Conservation (phyloP, 331 rosid species). For the Telfairia occidentalis region DNA sequence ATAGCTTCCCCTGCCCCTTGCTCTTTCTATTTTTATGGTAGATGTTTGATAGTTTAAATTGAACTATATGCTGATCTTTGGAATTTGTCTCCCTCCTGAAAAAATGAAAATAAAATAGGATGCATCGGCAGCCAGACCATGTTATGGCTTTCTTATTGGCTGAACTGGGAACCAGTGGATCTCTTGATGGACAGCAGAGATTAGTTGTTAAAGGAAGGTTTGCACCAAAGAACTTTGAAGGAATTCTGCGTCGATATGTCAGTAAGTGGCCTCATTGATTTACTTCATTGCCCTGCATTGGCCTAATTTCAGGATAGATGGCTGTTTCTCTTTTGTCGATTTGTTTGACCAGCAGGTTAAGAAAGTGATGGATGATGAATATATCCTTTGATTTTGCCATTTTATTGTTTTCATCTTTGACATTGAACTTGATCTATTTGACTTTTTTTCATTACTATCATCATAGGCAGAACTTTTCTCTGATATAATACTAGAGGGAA, state of each 20-base stretch:
- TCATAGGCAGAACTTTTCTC: background rate
- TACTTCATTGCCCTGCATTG: background rate
- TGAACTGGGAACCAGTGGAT: conserved; percentile 93
- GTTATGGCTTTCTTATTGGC: conserved; percentile 94
- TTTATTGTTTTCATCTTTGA: background rate
- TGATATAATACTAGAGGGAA: background rate
- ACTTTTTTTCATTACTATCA: background rate
- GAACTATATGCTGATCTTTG: background rate
- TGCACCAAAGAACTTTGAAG: conserved; percentile 95
- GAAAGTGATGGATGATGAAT: background rate
- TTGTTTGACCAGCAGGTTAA: background rate
- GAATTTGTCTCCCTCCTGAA: background rate
- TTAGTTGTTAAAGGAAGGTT: conserved; percentile 95
- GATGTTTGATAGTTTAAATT: background rate
- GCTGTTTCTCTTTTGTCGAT: background rate
- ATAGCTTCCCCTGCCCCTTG: background rate
- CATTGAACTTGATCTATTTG: background rate
- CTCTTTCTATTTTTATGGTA: background rate
- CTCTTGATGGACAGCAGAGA: conserved; percentile 97
- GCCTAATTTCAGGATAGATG: background rate
- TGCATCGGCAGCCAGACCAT: conserved; percentile 95
- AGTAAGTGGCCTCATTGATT: conserved; percentile 46
- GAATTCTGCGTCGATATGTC: conserved; percentile 85
- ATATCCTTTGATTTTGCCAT: background rate
- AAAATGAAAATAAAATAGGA: conserved; percentile 26